Percentiles rank a stretch among this genome's conserved stretches.
Evolutionary conservation across 441 rosid species (phyloP).

Genomic region (Pelargonium myrrhifolium): DNA sequence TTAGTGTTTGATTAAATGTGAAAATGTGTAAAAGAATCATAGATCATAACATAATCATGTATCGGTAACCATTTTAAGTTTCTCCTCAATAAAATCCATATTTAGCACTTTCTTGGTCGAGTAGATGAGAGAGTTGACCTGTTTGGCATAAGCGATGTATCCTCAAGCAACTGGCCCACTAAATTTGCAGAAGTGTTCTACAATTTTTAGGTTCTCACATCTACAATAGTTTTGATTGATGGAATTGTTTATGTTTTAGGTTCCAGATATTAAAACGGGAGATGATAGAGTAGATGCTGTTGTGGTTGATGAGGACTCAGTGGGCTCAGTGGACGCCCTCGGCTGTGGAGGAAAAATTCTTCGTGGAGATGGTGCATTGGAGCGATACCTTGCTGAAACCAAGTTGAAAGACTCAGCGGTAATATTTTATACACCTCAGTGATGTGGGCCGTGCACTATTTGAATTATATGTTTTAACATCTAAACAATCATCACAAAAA

Average conservation of each 20-base stretch:
- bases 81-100: too few species aligned
- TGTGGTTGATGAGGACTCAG: constrained; percentile 69
- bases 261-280: constrained; percentile 71
- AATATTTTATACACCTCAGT: constrained; percentile 10
- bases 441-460: too few species aligned
- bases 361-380: constrained; percentile 65
- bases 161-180: not conserved
- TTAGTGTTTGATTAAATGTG: not conserved
- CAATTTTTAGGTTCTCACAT: not conserved
- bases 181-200: not conserved
- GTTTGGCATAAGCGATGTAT: too few species aligned
- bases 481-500: too few species aligned
- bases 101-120: too few species aligned
- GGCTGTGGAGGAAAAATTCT: constrained; percentile 75
- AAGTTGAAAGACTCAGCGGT: constrained; percentile 41
- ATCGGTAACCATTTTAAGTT: too few species aligned
- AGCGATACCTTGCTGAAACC: constrained; percentile 39
- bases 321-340: constrained; percentile 41
- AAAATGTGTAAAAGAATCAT: not conserved
- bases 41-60: too few species aligned
- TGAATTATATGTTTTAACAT: too few species aligned
- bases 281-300: constrained; percentile 67
- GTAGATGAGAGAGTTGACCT: too few species aligned
- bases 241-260: constrained; percentile 36
- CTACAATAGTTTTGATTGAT: not conserved